Evolutionary conservation across 345 rosid species (phyloP).

Genomic region (Corchorus capsularis): DNA sequence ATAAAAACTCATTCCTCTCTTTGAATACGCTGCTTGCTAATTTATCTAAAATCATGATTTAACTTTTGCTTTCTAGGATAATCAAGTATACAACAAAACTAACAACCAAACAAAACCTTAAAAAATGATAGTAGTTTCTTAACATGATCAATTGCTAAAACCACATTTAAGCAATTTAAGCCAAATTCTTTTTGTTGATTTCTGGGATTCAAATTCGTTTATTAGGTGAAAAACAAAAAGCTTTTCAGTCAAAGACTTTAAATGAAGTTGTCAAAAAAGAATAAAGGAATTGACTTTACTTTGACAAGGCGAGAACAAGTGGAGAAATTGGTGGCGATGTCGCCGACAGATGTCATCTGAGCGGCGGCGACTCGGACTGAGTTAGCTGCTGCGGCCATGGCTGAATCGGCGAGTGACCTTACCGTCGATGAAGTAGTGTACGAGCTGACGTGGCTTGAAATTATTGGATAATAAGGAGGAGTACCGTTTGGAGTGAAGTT

Average conservation of each 20-base stretch:
- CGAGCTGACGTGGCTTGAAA: neutral
- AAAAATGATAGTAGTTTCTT: neutral
- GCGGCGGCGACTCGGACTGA: constrained; percentile 88
- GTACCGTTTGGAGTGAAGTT: neutral
- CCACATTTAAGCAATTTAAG: neutral
- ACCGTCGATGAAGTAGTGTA: neutral
- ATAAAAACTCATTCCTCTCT: neutral
- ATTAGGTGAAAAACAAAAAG: neutral
- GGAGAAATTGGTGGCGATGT: constrained; percentile 73
- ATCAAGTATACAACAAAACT: neutral
- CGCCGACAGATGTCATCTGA: constrained; percentile 94
- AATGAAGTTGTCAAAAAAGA: neutral
- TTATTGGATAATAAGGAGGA: neutral
- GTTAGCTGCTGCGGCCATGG: constrained; percentile 46
- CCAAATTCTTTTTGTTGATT: neutral
- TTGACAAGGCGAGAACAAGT: constrained; percentile 90
- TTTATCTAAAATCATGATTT: neutral
- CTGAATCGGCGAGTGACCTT: constrained; percentile 27
- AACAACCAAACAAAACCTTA: neutral
- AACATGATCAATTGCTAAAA: neutral
- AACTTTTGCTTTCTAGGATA: neutral
- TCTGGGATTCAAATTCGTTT: neutral
- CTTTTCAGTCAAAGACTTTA: neutral
- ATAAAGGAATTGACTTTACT: constrained; percentile 33
- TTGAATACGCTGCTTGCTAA: neutral